Conservation (phyloP, 345 rosid species). For the rapeseed (Brassica napus) region Da-Ae NC_063434.1:536501-537000, state of each 20-base stretch:
- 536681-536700: background rate
- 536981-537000: background rate
- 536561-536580: background rate
- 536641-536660: background rate
- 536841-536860: slow-evolving; percentile 93
- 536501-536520: slow-evolving; percentile 36
- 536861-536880: slow-evolving; percentile 87
- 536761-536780: background rate
- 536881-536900: background rate
- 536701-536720: background rate
- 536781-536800: slow-evolving; percentile 49
- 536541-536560: slow-evolving; percentile 18
- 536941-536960: background rate
- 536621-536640: background rate
- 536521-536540: slow-evolving; percentile 11
- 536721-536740: background rate
- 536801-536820: slow-evolving; percentile 81
- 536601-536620: slow-evolving; percentile 22
- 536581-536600: background rate
- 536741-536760: background rate
- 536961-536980: background rate
- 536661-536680: background rate
- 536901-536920: background rate
- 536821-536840: slow-evolving; percentile 91
- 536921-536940: background rate